A percentile compares a stretch with the other conserved stretches of the same genome.
phyloP scores from a whole-genome alignment of 202 grass and related monocot species.

The Brachypodium distachyon region DNA sequence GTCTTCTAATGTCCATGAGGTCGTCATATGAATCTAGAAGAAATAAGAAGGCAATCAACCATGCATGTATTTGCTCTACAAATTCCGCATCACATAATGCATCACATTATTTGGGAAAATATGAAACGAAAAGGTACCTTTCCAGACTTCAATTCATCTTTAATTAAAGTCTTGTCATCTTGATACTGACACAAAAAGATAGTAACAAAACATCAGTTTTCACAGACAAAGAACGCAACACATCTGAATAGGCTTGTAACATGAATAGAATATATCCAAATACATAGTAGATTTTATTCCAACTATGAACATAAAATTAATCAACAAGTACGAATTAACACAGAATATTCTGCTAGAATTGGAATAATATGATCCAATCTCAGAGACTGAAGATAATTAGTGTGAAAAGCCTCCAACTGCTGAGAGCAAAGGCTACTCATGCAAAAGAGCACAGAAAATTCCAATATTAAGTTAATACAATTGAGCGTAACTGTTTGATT shows the following conservation, averaged over 20 bases:
- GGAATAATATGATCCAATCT: not conserved
- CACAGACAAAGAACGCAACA: not conserved
- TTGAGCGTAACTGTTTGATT: not conserved
- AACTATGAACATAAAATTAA: not conserved
- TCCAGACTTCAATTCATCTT: conserved; percentile 78
- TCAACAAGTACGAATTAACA: not conserved
- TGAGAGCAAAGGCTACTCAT: not conserved
- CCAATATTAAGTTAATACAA: not conserved
- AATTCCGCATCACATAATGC: conserved; percentile 10
- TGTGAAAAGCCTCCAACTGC: not conserved
- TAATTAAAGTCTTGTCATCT: conserved; percentile 57
- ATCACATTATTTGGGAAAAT: conserved; percentile 7
- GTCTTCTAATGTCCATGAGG: conserved; percentile 64
- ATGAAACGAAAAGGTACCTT: conserved; percentile 36
- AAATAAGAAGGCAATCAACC: conserved; percentile 15
- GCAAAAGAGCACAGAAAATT: not conserved
- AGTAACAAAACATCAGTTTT: not conserved
- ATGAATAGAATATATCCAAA: not conserved
- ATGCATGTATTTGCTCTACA: not conserved
- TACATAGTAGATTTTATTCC: not conserved
- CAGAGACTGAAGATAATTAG: not conserved
- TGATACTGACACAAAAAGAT: conserved; percentile 55
- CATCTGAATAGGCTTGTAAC: not conserved
- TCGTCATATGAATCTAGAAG: conserved; percentile 61
- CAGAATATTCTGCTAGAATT: not conserved